Conservation (phyloP, 2,329 filamentous ascomycete species). For the Beauveria bassiana region DNA sequence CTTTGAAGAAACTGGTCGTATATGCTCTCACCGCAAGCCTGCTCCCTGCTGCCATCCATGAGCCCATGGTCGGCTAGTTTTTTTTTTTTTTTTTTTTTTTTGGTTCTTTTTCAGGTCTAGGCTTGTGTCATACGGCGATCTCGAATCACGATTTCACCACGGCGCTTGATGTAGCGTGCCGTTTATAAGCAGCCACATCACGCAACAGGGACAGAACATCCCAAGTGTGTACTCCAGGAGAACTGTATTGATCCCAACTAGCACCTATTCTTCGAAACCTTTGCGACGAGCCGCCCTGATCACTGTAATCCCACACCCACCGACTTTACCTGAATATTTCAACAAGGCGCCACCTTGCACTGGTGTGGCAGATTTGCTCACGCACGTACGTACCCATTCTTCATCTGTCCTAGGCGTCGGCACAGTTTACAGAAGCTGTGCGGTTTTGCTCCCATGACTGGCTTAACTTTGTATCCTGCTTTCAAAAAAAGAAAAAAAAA, state of each 20-base stretch:
- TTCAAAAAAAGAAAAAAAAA: too few species aligned
- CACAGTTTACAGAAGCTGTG: not conserved
- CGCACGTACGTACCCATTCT: not conserved
- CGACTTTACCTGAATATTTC: not conserved
- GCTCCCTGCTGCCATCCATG: too few species aligned
- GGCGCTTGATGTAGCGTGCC: not conserved
- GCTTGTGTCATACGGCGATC: not conserved
- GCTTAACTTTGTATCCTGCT: not conserved
- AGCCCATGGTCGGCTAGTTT: too few species aligned
- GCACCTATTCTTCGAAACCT: not conserved
- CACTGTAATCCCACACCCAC: not conserved
- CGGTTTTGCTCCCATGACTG: not conserved
- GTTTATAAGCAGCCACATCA: slow-evolving; percentile 1
- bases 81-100: too few species aligned
- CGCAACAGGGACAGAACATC: not conserved
- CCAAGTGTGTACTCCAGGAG: not conserved
- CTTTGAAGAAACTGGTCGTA: too few species aligned
- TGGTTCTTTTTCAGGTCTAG: not conserved
- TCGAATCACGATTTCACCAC: not conserved
- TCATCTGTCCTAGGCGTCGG: not conserved
- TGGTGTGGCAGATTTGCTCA: not conserved
- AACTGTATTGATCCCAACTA: not conserved
- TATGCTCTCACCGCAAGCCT: too few species aligned
- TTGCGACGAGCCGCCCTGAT: not conserved
- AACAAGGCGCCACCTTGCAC: not conserved